Percentiles rank a stretch among this genome's conserved stretches.
Conservation (phyloP, 495 filamentous ascomycete species). For the Penicillium dipodomyicola region DNA sequence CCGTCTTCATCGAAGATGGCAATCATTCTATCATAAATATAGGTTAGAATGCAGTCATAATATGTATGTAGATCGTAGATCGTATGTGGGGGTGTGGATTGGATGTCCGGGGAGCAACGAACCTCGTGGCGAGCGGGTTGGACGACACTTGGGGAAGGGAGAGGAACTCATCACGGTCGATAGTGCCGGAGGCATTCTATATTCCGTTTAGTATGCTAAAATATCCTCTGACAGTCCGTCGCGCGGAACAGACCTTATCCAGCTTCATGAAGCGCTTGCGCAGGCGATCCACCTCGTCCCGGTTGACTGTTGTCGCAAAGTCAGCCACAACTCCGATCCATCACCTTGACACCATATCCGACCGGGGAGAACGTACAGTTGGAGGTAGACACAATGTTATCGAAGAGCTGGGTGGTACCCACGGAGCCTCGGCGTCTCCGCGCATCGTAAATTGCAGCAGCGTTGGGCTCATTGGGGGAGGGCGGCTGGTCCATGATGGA, state of each 20-base stretch:
- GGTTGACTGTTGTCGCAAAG: slow-evolving; percentile 65
- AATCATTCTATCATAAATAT: slow-evolving; percentile 71
- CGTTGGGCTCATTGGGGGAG: slow-evolving; percentile 39
- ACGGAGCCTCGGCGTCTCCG: slow-evolving; percentile 56
- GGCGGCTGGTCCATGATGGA: slow-evolving; percentile 35
- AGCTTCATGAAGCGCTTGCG: slow-evolving; percentile 99
- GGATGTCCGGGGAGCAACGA: slow-evolving; percentile 20
- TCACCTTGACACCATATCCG: background rate
- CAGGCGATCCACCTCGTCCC: slow-evolving; percentile 92
- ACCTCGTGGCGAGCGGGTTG: slow-evolving; percentile 95
- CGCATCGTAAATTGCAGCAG: slow-evolving; percentile 51
- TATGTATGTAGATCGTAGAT: background rate
- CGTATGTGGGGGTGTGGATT: background rate
- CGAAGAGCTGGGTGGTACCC: slow-evolving; percentile 84
- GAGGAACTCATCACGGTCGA: slow-evolving; percentile 98
- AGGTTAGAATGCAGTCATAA: slow-evolving; percentile 3
- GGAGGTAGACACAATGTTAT: slow-evolving; percentile 91
- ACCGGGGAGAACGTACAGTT: slow-evolving; percentile 68
- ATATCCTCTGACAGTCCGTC: background rate
- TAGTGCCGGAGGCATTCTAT: slow-evolving; percentile 95
- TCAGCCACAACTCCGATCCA: slow-evolving; percentile 21
- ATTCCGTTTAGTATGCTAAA: slow-evolving; percentile 6
- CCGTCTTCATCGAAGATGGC: slow-evolving; percentile 99
- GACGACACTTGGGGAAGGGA: slow-evolving; percentile 95
- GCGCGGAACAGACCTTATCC: slow-evolving; percentile 68